phyloP scores from a whole-genome alignment of 371 early-diverging fungal genomes.

The Rhizomucor miehei region DNA sequence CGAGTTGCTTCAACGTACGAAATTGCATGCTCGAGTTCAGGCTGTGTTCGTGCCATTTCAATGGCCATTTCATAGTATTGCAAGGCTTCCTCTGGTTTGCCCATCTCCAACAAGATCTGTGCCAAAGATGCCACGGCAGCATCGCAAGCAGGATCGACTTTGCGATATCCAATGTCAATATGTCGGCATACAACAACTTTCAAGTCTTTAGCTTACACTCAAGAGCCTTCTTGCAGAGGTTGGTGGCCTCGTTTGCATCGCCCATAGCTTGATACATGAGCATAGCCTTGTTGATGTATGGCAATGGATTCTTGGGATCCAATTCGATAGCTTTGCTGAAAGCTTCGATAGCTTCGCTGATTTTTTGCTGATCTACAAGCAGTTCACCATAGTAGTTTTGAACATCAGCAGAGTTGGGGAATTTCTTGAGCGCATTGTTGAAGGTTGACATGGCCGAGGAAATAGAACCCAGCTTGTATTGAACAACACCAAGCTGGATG shows the following conservation, averaged over 20 bases:
- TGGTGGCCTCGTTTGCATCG: conserved; percentile 75
- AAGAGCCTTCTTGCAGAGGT: conserved; percentile 77
- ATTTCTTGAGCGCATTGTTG: conserved; percentile 74
- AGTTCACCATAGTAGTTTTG: conserved; percentile 97
- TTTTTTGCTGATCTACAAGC: conserved; percentile 81
- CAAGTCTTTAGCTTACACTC: conserved; percentile 43
- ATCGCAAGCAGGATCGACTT: conserved; percentile 91
- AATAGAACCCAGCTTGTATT: conserved; percentile 85
- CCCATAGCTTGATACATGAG: conserved; percentile 79
- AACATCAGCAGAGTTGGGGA: conserved; percentile 83
- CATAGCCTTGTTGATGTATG: conserved; percentile 97
- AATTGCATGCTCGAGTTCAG: conserved; percentile 86
- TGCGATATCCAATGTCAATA: neutral
- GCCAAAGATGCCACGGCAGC: conserved; percentile 91
- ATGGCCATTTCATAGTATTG: conserved; percentile 81
- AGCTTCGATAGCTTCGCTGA: conserved; percentile 70
- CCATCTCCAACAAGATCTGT: conserved; percentile 85
- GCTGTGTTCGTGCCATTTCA: conserved; percentile 83
- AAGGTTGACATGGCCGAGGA: conserved; percentile 75
- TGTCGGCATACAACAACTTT: neutral
- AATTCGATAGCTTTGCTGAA: conserved; percentile 79
- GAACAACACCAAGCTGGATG: conserved; percentile 93
- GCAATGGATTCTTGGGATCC: conserved; percentile 76
- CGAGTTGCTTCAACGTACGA: conserved; percentile 68
- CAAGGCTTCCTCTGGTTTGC: conserved; percentile 82